A percentile compares a stretch with the other conserved stretches of the same genome.
Evolutionary conservation across 2,329 filamentous ascomycete species (phyloP).

Genomic region (Fusarium irregulare): DNA sequence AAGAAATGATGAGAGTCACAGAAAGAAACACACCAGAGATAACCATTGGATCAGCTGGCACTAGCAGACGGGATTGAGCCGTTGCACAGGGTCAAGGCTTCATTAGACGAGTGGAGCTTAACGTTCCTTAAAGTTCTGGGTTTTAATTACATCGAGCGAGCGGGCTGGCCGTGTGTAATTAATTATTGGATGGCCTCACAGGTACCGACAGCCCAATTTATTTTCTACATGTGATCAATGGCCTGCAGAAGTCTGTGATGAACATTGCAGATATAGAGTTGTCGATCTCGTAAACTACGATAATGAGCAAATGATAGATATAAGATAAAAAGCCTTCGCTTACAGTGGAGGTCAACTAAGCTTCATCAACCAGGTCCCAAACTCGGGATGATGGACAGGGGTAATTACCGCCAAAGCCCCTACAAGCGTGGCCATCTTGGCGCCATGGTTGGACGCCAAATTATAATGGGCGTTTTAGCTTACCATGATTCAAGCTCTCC

Average conservation of each 20-base stretch:
- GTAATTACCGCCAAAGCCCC: slow-evolving; percentile 27
- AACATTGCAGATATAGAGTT: background rate
- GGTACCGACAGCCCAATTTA: slow-evolving; percentile 14
- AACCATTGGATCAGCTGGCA: slow-evolving; percentile 35
- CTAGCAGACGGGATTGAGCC: slow-evolving; percentile 37
- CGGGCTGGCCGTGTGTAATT: slow-evolving; percentile 36
- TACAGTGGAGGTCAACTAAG: slow-evolving; percentile 20
- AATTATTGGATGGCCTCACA: slow-evolving; percentile 30
- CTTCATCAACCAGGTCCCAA: slow-evolving; percentile 23
- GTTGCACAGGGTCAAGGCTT: slow-evolving; percentile 35
- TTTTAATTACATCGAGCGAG: slow-evolving; percentile 45
- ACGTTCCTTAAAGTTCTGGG: slow-evolving; percentile 42
- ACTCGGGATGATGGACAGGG: slow-evolving; percentile 37
- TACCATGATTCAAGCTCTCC: slow-evolving; percentile 1
- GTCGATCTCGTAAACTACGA: background rate
- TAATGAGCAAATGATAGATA: background rate
- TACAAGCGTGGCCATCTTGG: slow-evolving; percentile 34
- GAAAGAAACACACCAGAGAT: slow-evolving; percentile 20
- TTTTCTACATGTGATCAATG: slow-evolving; percentile 3
- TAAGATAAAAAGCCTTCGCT: background rate
- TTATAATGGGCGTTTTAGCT: slow-evolving; percentile 20
- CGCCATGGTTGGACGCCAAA: slow-evolving; percentile 37
- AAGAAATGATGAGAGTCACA: slow-evolving; percentile 35
- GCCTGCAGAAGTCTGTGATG: slow-evolving; percentile 15
- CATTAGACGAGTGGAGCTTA: slow-evolving; percentile 39